These are phyloP conservation scores for Diaporthe vaccinii DNA, from an alignment of 2,329 filamentous ascomycete species.

Conservation along the genomic window DNA sequence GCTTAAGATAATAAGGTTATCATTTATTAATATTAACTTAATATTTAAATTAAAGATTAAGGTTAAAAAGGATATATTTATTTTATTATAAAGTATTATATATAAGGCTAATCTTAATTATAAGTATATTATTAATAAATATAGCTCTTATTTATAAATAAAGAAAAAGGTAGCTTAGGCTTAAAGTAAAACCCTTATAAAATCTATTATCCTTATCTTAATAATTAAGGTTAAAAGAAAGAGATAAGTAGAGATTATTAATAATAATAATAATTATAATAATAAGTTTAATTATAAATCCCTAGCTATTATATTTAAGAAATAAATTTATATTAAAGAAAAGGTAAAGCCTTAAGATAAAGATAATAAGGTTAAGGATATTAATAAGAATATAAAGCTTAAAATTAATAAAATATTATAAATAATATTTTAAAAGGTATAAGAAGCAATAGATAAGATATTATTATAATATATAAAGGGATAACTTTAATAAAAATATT, in stretches of 20 bases:
- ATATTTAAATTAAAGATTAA: background rate
- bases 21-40: no score
- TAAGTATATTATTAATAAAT: background rate
- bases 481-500: no score
- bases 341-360: no score
- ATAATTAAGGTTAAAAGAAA: background rate
- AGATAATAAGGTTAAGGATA: no score
- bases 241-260: background rate
- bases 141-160: background rate
- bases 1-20: background rate
- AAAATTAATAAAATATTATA: no score
- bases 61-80: fast-evolving
- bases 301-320: no score
- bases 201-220: background rate
- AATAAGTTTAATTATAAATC: no score
- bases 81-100: background rate
- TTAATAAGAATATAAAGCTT: no score
- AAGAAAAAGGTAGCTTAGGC: background rate
- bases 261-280: background rate
- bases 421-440: no score
- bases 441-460: no score
- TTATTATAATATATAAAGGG: no score
- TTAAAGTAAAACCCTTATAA: background rate
- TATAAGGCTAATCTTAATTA: background rate
- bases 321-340: no score